Base-by-base conservation (phyloP, 2,329 filamentous ascomycete species). In the Sporothrix globosa region DNA sequence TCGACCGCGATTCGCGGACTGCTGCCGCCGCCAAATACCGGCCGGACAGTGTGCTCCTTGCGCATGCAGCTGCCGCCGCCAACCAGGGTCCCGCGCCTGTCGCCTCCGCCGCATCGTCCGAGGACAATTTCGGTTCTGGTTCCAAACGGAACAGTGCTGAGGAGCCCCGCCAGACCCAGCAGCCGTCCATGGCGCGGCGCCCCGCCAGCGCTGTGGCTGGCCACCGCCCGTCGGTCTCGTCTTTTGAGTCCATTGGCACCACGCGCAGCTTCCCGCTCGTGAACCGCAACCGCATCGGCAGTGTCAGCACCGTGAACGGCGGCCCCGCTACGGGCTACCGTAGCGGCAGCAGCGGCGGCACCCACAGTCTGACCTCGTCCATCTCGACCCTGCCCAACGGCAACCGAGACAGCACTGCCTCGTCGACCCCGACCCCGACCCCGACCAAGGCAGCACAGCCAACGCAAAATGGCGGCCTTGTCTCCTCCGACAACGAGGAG, bases 191-290 rank as follows among this genome's bases (percentile, higher is more conserved):
- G 21, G 66, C 56, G 21, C 81, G 81, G 30, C 82, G 83, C 7
- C 83, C 84, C 67, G 83, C 81, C 63, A 80, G 79, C 54, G 76
- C 78, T 1, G 77, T 79, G 27, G 77, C 69, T 4, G 66, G 81
- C 69, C 86, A 88, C 74, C 85, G 86, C 1, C 85, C 87, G 6
- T 88, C 87, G 0, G 77, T 85, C 27, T 85, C 86, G 4, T 87
- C 86, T 0, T 82, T 88, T 71, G 85, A 85, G 60, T 90, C 87
- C 0, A 83, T 81, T 0, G 86, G 86, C 19, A 89, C 88, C 1
- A 86, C 83, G 67, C 82, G 88, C 74, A 90, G 86, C 76, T 90
- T 90, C 73, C 88, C 88, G 0, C 80, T 90, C 5, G 83, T 89
- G 10, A 76, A 74, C 50, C 71, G 73, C 58, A 74, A 69, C 56